Base-by-base conservation (phyloP, 1,284 basidiomycete species). In the Waitea zeae region DNA sequence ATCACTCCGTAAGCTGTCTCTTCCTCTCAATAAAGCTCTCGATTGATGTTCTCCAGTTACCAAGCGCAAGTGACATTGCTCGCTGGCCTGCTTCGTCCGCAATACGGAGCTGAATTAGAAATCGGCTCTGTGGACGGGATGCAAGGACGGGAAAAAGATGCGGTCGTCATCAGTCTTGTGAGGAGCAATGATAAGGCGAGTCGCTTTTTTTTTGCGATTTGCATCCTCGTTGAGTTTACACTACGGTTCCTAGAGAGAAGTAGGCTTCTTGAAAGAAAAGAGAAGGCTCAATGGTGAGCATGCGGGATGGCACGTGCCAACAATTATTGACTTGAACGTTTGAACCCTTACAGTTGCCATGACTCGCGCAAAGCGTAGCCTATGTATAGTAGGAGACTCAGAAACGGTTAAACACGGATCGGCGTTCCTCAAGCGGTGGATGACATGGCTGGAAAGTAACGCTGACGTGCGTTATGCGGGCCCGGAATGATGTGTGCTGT, bases 41-140 rank as follows among this genome's bases (percentile, higher is more conserved):
- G n/a, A n/a, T n/a, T n/a, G n/a, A 14, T 17, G 12, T 29, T 12
- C 12, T 11, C 13, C 37, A 80, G 67, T 36, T 95, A 95, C 52
- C 88, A 93, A 59, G 86, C 88, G 0, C 90, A 95, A 55, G 88
- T 90, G 0, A 70, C 80, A 0, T 62, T 89, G 7, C 59, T 93
- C 35, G 69, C 81, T 0, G 71, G 75, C 2, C 53, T 83, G 29
- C 56, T 95, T 5, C 72, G 80, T 12, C 70, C 77, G 0, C 48
- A 55, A 14, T 68, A 79, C 41, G 83, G 77, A 5, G 64, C 69
- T 0, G 67, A 69, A 12, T 63, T 93, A 3, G 88, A 92, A 42
- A 86, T 92, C 33, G 89, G 88, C 1, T 87, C 79, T 1, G 86
- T 93, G 1, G 88, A 95, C 47, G 88, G 87, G 0, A 82, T 93